These are phyloP conservation scores for Hymenoscyphus linearis DNA, from an alignment of 2,329 filamentous ascomycete genomes.

Conservation along the genomic window DNA sequence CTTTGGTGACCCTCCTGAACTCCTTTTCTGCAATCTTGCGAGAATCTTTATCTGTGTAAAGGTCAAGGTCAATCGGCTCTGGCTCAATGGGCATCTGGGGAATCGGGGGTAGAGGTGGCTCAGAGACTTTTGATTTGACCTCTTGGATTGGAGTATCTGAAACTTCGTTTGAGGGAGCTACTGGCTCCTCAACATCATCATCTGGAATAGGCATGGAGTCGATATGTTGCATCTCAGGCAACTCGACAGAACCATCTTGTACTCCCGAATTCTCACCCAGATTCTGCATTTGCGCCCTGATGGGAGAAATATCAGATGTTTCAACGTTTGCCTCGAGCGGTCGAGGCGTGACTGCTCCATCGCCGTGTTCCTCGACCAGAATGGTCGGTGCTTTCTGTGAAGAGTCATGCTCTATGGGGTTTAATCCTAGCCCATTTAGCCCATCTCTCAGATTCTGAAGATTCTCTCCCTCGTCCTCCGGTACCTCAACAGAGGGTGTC, in stretches of 20 bases:
- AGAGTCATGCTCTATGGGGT: constrained; percentile 9
- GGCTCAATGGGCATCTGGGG: constrained; percentile 50
- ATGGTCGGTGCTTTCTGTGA: constrained; percentile 28
- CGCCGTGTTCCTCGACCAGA: constrained; percentile 42
- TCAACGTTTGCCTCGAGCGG: constrained; percentile 24
- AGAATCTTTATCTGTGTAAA: constrained; percentile 57
- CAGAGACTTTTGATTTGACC: constrained; percentile 32
- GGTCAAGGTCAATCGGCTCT: constrained; percentile 48
- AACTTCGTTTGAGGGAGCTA: neutral
- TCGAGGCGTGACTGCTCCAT: constrained; percentile 31
- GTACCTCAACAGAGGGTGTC: constrained; percentile 8
- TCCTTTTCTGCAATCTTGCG: constrained; percentile 67
- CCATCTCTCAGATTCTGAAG: constrained; percentile 17
- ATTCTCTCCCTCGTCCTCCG: constrained; percentile 15
- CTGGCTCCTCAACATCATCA: constrained; percentile 13
- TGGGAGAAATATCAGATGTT: constrained; percentile 14
- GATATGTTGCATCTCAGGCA: constrained; percentile 32
- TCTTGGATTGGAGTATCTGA: constrained; percentile 7
- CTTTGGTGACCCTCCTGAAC: constrained; percentile 55
- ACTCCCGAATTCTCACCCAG: constrained; percentile 26
- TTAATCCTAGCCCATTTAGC: constrained; percentile 23
- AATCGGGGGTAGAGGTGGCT: constrained; percentile 40
- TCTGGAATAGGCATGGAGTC: constrained; percentile 38
- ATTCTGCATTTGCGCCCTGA: constrained; percentile 23
- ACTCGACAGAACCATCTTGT: constrained; percentile 22